Base-by-base conservation (phyloP, 352 stramenopile genomes). In the Pythium dissimile region DNA sequence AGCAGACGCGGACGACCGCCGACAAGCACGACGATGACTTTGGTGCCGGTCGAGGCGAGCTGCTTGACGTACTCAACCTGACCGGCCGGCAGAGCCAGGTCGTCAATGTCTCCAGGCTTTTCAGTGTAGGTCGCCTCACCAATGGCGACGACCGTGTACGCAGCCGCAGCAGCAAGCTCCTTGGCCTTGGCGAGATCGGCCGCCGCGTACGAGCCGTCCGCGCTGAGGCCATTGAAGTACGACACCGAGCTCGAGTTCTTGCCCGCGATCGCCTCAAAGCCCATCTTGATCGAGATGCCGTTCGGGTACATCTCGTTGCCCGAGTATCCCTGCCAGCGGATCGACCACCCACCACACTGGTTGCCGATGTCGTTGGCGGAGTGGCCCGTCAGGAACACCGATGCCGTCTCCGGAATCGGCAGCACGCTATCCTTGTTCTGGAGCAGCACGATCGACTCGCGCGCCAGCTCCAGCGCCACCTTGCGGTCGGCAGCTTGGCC, bases 101-200 rank as follows among this genome's bases (percentile, higher is more conserved):
- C 80, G 27, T 90, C 62, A 42, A 96, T 90, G 56, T 97, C 88
- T 3, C 88, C 88, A 2, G 77, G 70, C 50, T 96, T 96, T 56
- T 97, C 88, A 5, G 87, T 71, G 59, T 95, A 97, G 0, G 72
- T 63, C 8, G 43, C 32, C 55, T 97, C 88, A 16, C 88, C 88
- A 31, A 96, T 77, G 28, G 78, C 83, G 6, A 89, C 73, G 23
- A 96, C 72, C 0, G 85, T 89, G 65, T 91, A 88, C 10, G 74
- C 50, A 6, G 82, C 64, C 18, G 72, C 57, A 15, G 63, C 62
- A 10, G 84, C 84, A 26, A 80, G 59, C 4, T 46, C 30, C 62
- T 85, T 90, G 32, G 68, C 86, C 6, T 61, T 81, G 31, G 72
- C 71, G 11, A 88, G 60, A 49, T 86, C 81, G 11, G 43, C 59